phyloP scores from a whole-genome alignment of 2,329 filamentous ascomycete genomes.

The Magnaporthiopsis incrustans region DNA sequence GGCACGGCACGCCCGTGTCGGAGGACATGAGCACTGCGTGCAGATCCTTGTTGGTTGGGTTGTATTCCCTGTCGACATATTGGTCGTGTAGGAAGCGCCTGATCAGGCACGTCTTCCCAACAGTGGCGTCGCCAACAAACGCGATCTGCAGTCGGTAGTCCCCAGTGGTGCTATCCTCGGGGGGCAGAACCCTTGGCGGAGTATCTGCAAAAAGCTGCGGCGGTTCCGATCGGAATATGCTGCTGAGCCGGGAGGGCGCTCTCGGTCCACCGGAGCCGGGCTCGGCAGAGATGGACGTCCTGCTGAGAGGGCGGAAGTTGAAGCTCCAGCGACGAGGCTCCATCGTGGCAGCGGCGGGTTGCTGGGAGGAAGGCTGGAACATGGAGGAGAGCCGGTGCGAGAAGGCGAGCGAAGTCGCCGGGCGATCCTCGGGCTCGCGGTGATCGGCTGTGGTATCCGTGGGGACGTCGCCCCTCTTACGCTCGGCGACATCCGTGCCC shows the following conservation, averaged over 20 bases:
- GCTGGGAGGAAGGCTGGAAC: background rate
- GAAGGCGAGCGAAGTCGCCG: conserved; percentile 1
- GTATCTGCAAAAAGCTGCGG: background rate
- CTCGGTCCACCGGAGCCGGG: background rate
- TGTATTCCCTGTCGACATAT: conserved; percentile 3
- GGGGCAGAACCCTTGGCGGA: background rate
- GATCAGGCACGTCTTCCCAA: conserved; percentile 3
- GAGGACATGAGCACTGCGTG: background rate
- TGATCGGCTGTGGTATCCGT: no score
- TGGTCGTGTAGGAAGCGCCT: conserved; percentile 2
- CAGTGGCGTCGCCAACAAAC: conserved; percentile 6
- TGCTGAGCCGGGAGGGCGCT: background rate
- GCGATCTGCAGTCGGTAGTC: conserved; percentile 7
- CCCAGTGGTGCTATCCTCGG: background rate
- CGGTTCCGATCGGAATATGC: background rate
- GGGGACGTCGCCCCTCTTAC: no score
- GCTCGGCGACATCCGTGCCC: background rate
- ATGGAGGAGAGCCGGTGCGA: conserved; percentile 1
- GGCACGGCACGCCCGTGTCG: background rate
- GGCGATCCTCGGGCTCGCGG: background rate
- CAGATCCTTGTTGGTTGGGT: conserved; percentile 4
- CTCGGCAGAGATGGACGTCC: background rate
- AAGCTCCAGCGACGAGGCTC: background rate
- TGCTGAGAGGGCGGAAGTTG: background rate
- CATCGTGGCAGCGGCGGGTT: background rate